Percentiles rank a stretch among this genome's conserved stretches.
Conservation (phyloP, 371 early-diverging fungal genomes). For the Zopfochytrium polystomum region DNA sequence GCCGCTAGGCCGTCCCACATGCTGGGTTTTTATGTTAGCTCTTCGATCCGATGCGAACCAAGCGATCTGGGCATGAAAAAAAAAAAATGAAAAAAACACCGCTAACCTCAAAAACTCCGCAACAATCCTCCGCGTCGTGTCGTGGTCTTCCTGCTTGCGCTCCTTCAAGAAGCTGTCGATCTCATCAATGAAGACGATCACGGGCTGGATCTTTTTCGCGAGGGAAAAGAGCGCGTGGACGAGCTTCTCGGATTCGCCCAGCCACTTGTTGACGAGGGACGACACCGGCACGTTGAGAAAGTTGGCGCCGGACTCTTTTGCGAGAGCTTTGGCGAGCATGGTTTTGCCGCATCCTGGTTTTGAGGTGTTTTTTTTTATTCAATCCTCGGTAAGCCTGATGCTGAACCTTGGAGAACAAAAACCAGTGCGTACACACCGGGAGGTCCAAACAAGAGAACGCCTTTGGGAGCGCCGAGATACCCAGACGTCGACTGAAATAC, state of each 20-base stretch:
- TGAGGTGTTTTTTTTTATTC: neutral
- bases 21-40: slow-evolving; percentile 15
- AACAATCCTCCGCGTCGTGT: slow-evolving; percentile 95
- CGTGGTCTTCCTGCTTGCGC: slow-evolving; percentile 86
- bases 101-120: slow-evolving; percentile 94
- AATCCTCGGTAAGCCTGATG: neutral
- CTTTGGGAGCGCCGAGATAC: slow-evolving; percentile 87
- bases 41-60: too few relatives aligned
- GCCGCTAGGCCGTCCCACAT: slow-evolving; percentile 96
- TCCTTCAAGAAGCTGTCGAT: slow-evolving; percentile 95
- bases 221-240: slow-evolving; percentile 89
- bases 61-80: too few relatives aligned
- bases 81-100: too few relatives aligned
- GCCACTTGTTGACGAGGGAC: slow-evolving; percentile 95
- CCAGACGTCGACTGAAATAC: slow-evolving; percentile 75
- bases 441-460: slow-evolving; percentile 91
- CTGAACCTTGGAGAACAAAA: too few relatives aligned
- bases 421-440: slow-evolving; percentile 14
- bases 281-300: slow-evolving; percentile 95
- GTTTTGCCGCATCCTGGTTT: slow-evolving; percentile 89
- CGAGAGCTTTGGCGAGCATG: slow-evolving; percentile 95
- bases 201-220: slow-evolving; percentile 89
- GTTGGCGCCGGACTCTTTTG: slow-evolving; percentile 90
- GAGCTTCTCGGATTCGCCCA: slow-evolving; percentile 94
- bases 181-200: slow-evolving; percentile 97